These are phyloP conservation scores for Arthrobotrys megalospora DNA, from an alignment of 2,329 filamentous ascomycete genomes.

Conservation along the genomic window DNA sequence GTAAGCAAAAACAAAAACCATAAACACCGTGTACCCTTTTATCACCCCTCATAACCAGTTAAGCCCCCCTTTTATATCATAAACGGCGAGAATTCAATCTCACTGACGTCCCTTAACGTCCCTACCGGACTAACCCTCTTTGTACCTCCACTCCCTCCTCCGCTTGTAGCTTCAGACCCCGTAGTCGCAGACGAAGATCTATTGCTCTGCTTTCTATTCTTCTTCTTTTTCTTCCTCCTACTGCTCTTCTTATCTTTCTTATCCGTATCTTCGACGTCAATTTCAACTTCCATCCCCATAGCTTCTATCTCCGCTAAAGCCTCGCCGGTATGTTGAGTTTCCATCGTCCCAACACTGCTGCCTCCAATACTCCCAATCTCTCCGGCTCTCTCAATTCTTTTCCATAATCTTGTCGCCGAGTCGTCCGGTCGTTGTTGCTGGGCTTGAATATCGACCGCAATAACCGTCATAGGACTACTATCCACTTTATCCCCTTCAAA, in stretches of 20 bases:
- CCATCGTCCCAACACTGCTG: conserved; percentile 15
- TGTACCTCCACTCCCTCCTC: neutral
- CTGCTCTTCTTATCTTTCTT: neutral
- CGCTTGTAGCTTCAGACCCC: neutral
- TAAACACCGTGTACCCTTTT: no score
- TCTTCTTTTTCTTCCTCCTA: conserved; percentile 16
- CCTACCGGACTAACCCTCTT: conserved; percentile 4
- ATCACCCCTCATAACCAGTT: neutral
- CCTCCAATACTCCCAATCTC: conserved; percentile 36
- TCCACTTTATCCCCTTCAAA: conserved; percentile 23
- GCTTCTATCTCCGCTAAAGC: neutral
- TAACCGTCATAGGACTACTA: conserved; percentile 45
- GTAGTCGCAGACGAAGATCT: neutral
- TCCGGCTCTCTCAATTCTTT: conserved; percentile 36
- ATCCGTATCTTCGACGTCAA: neutral
- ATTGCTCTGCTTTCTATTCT: conserved; percentile 11
- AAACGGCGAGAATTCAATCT: conserved; percentile 21
- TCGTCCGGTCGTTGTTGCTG: conserved; percentile 21
- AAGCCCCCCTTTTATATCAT: neutral
- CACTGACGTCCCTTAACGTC: conserved; percentile 7
- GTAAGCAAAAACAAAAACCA: no score
- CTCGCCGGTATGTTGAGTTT: neutral
- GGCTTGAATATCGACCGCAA: neutral
- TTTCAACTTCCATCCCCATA: neutral
- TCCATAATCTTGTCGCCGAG: conserved; percentile 41